Base-by-base conservation (phyloP, 2,329 filamentous ascomycete species). In the Leptographium flavum region DNA sequence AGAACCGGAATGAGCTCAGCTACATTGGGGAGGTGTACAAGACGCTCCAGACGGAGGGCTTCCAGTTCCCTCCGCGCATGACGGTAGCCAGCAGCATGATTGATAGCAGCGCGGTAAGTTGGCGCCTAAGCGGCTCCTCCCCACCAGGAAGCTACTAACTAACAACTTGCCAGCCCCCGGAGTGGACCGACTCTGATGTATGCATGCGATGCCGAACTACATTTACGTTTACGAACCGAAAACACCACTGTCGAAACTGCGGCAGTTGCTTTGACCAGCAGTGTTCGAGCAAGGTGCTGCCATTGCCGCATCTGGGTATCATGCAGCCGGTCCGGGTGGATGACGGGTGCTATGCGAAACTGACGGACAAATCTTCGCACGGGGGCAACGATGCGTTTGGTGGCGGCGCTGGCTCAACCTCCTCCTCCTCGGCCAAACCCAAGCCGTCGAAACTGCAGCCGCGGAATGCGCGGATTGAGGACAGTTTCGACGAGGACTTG, bases 211-310 rank as follows among this genome's bases (percentile, higher is more conserved):
- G 92, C 62, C 80, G 92, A 54, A 95, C 90, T 13, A 67, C 87
- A 17, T 98, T 98, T 57, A 95, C 87, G 40, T 95, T 98, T 58
- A 98, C 90, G 46, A 98, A 98, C 62, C 81, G 92, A 57, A 98
- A 96, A 60, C 92, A 98, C 60, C 92, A 98, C 62, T 98, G 92
- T 58, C 81, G 92, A 53, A 98, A 98, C 62, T 98, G 92, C 58
- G 92, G 92, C 43, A 94, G 92, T 63, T 92, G 94, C 56, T 98
- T 98, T 60, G 93, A 94, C 59, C 87, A 90, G 52, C 81, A 92
- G 56, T 98, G 92, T 59, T 96, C 90, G 14, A 81, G 78, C 67
- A 96, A 96, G 66, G 79, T 74, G 21, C 73, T 94, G 35, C 82
- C 92, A 5, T 69, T 98, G 15, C 90, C 92, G 14, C 92, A 96